These are phyloP conservation scores for Pseudocercospora crystallina DNA, from an alignment of 2,329 filamentous ascomycete species.

Conservation along the genomic window DNA sequence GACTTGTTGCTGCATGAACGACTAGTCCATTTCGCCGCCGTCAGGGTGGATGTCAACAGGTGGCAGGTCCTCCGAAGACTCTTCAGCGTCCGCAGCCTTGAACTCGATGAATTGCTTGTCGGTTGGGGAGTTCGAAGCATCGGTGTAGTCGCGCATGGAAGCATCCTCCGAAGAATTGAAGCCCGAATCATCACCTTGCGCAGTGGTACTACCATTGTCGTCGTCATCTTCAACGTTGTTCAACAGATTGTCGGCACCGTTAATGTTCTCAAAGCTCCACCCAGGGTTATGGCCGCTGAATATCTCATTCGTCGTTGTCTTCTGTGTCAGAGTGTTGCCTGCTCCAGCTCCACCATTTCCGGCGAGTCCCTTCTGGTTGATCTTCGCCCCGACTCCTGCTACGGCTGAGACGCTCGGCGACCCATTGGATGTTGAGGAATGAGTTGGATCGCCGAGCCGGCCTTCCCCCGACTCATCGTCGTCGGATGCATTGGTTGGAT, in stretches of 20 bases:
- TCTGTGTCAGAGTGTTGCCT: slow-evolving; percentile 29
- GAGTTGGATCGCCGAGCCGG: slow-evolving; percentile 72
- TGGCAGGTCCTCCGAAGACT: background rate
- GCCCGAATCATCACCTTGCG: background rate
- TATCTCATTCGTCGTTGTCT: slow-evolving; percentile 17
- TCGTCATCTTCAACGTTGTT: slow-evolving; percentile 1
- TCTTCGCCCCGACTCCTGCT: slow-evolving; percentile 54
- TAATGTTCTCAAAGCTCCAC: slow-evolving; percentile 5
- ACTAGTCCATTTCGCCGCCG: background rate
- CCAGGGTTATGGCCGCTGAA: background rate
- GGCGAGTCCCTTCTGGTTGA: slow-evolving; percentile 13
- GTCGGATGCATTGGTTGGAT: slow-evolving; percentile 43
- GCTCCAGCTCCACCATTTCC: slow-evolving; percentile 27
- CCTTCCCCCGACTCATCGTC: slow-evolving; percentile 71
- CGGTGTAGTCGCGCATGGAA: background rate
- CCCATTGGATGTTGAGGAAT: slow-evolving; percentile 70
- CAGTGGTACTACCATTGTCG: slow-evolving; percentile 3
- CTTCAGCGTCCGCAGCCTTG: background rate
- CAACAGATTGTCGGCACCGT: background rate
- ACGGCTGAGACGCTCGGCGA: slow-evolving; percentile 86
- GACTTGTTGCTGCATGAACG: background rate
- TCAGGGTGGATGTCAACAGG: background rate
- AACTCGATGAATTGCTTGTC: background rate
- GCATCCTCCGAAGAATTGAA: background rate
- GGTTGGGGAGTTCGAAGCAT: background rate